A percentile compares a stretch with the other conserved stretches of the same genome.
These are phyloP conservation scores for Neurospora sp. DNA, from an alignment of 495 filamentous ascomycete genomes.

Conservation along the genomic window DNA sequence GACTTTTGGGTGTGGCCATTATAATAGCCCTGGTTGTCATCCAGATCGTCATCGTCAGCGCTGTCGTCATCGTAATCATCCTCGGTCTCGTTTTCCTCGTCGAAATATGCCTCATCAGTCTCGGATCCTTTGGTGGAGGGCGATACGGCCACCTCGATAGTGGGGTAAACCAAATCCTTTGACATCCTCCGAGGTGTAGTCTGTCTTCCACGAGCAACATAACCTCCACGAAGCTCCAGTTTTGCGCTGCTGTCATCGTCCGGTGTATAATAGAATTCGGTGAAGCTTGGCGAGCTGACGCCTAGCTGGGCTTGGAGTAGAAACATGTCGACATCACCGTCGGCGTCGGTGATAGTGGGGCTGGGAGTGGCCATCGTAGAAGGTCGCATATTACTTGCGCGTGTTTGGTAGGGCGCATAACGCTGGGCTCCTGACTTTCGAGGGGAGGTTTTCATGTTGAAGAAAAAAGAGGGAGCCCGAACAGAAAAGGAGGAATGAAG, in stretches of 20 bases:
- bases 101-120: background rate
- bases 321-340: background rate
- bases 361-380: background rate
- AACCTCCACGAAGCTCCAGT: background rate
- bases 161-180: background rate
- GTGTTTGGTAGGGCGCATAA: background rate
- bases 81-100: background rate
- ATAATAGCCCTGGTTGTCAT: background rate
- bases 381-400: background rate
- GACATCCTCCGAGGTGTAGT: background rate
- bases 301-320: background rate
- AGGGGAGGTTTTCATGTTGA: background rate
- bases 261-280: background rate
- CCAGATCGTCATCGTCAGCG: conserved; percentile 1
- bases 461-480: background rate
- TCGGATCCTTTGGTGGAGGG: background rate
- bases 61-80: background rate
- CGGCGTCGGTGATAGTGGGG: background rate
- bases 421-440: background rate
- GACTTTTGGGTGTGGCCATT: background rate
- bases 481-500: background rate
- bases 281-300: background rate
- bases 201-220: background rate
- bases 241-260: background rate
- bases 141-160: background rate